Evolutionary conservation across 2,329 filamentous ascomycete species (phyloP).

Genomic region (Xylaria sp.): DNA sequence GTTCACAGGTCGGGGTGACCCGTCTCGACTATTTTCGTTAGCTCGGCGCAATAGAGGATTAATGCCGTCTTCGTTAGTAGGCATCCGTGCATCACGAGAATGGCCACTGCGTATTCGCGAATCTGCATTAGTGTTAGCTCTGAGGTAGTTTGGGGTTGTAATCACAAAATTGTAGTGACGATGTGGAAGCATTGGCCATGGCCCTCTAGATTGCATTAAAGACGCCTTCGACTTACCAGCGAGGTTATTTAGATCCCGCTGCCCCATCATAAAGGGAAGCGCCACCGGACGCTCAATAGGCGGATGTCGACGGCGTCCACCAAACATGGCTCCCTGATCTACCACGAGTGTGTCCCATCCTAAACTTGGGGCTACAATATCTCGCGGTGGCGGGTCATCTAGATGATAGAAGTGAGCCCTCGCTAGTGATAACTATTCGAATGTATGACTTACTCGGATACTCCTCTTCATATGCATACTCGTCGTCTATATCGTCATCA

Average conservation of each 20-base stretch:
- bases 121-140: constrained; percentile 39
- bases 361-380: constrained; percentile 51
- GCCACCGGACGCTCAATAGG: constrained; percentile 65
- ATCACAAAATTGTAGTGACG: not conserved
- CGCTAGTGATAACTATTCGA: not conserved
- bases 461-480: constrained; percentile 66
- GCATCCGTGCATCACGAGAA: constrained; percentile 58
- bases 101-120: constrained; percentile 56
- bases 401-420: constrained; percentile 13
- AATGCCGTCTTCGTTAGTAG: constrained; percentile 75
- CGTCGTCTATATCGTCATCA: constrained; percentile 72
- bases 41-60: constrained; percentile 83
- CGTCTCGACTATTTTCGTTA: constrained; percentile 50
- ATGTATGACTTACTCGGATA: constrained; percentile 57
- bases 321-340: constrained; percentile 50
- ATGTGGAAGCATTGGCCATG: not conserved
- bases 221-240: constrained; percentile 34
- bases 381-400: constrained; percentile 52
- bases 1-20: constrained; percentile 53
- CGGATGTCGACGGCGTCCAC: constrained; percentile 59
- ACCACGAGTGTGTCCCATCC: constrained; percentile 64
- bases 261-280: constrained; percentile 43
- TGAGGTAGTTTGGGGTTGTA: not conserved
- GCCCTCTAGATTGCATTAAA: not conserved
- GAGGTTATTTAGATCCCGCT: constrained; percentile 37